Conservation (phyloP, 768 basidiomycete species). For the Xerocomus spinulosus region DNA sequence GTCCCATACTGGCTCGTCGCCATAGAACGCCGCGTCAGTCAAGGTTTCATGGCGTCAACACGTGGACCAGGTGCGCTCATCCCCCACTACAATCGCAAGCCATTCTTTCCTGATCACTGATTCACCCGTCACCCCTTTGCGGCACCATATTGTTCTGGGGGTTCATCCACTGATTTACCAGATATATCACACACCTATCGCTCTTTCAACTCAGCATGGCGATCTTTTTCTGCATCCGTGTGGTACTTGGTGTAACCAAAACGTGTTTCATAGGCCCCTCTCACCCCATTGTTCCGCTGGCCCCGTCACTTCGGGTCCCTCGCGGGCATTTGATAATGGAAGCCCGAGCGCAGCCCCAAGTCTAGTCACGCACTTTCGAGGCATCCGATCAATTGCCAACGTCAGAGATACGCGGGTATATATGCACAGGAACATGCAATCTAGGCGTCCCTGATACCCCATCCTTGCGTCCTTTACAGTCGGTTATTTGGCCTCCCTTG, state of each 20-base stretch:
- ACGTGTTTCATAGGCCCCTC: slow-evolving; percentile 32
- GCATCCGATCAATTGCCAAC: slow-evolving; percentile 31
- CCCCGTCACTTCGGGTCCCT: slow-evolving; percentile 22
- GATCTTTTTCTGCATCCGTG: slow-evolving; percentile 19
- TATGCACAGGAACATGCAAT: slow-evolving; percentile 23
- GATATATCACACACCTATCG: slow-evolving; percentile 26
- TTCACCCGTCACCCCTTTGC: slow-evolving; percentile 14
- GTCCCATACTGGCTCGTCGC: slow-evolving; percentile 25
- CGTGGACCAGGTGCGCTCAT: slow-evolving; percentile 30
- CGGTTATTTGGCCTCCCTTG: slow-evolving; percentile 16
- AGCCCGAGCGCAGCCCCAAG: slow-evolving; percentile 28
- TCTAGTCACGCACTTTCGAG: slow-evolving; percentile 26
- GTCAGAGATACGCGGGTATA: slow-evolving; percentile 29
- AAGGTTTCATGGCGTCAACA: slow-evolving; percentile 36
- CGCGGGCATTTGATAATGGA: slow-evolving; percentile 33
- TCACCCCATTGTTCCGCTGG: slow-evolving; percentile 23
- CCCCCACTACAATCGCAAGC: slow-evolving; percentile 19
- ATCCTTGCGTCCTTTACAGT: slow-evolving; percentile 17
- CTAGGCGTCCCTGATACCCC: slow-evolving; percentile 27
- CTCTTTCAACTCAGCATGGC: slow-evolving; percentile 14
- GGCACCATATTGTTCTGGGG: slow-evolving; percentile 22
- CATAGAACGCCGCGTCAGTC: slow-evolving; percentile 28
- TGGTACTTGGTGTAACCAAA: slow-evolving; percentile 18
- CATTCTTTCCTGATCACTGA: slow-evolving; percentile 21
- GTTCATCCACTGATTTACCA: slow-evolving; percentile 28